phyloP scores from a whole-genome alignment of 345 rosid genomes.

The Salix caprea region DNA sequence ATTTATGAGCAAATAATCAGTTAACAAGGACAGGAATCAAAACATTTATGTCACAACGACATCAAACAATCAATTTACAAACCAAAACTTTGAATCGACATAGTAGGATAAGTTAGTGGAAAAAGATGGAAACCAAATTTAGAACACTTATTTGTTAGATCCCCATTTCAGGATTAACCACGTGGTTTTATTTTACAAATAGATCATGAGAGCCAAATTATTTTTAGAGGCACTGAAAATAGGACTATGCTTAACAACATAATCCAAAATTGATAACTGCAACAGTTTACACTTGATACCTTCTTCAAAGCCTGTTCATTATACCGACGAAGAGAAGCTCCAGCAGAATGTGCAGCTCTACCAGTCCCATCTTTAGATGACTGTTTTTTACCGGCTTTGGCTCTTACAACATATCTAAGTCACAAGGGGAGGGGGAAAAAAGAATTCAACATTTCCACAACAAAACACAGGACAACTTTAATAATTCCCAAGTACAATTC shows the following conservation, averaged over 20 bases:
- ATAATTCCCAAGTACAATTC: too few relatives aligned
- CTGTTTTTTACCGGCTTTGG: constrained; percentile 96
- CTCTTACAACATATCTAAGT: constrained; percentile 89
- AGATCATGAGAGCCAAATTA: too few relatives aligned
- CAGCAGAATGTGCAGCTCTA: constrained; percentile 83
- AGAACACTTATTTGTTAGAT: too few relatives aligned
- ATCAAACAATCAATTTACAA: neutral
- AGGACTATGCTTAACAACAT: too few relatives aligned
- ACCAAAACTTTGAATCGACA: neutral
- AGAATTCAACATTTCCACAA: neutral
- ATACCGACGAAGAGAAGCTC: constrained; percentile 92
- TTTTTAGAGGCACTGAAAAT: too few relatives aligned
- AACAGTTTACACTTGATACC: constrained; percentile 35
- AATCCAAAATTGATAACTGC: neutral
- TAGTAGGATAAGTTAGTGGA: neutral
- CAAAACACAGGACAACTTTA: neutral
- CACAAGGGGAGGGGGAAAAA: neutral
- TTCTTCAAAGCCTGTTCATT: constrained; percentile 89
- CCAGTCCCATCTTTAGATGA: constrained; percentile 87
- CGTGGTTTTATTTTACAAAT: too few relatives aligned
- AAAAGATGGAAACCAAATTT: neutral
- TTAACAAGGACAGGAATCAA: neutral
- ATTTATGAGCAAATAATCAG: constrained; percentile 7
- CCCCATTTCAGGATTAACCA: too few relatives aligned
- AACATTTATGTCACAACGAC: neutral